Evolutionary conservation across 495 filamentous ascomycete species (phyloP), one percentile per base, ranked within the genome.

Genomic region (Durotheca rogersii): DNA sequence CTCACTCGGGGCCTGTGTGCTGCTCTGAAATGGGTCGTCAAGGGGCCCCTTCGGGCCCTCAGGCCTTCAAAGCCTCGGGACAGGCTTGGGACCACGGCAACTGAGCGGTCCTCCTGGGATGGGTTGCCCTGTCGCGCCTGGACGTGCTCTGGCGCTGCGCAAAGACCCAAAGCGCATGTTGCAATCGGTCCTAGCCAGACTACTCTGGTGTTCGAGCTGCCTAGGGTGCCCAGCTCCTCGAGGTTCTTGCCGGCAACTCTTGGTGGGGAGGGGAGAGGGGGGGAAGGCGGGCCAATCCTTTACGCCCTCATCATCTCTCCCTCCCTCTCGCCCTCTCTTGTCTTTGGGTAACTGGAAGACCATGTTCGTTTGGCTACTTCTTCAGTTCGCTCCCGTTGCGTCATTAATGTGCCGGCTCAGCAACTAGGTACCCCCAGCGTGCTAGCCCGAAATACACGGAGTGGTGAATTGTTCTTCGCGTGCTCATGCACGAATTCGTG

Each of bases 401-500:
- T 65, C 62, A 67, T 66, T 63, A 67, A 57, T 33, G 49, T 47
- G 53, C 62, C 60, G 62, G 49, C 54, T 56, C 43, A 60, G n/a
- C n/a, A n/a, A 40, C 44, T 33, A 56, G 30, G 43, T 60, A 61
- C 55, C 40, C 47, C 53, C 59, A 66, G 63, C 52, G 63, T 61
- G 46, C 49, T 60, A 63, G 53, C 57, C 61, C 48, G 47, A 58
- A 57, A 46, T 48, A 41, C 48, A 50, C 39, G 43, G 30, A 55
- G 21, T 58, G 61, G 54, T 66, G 60, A 61, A 64, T 58, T 64
- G 64, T 66, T 58, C 53, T 61, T 61, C 64, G 64, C 61, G 56
- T 53, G 50, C 53, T 56, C 60, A 71, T 74, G 72, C 72, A 73
- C 66, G 69, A 64, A 63, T 68, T 71, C 69, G 69, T 73, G 69